Evolutionary conservation across 345 rosid species (phyloP).

Genomic region (Pistacia integerrima): DNA sequence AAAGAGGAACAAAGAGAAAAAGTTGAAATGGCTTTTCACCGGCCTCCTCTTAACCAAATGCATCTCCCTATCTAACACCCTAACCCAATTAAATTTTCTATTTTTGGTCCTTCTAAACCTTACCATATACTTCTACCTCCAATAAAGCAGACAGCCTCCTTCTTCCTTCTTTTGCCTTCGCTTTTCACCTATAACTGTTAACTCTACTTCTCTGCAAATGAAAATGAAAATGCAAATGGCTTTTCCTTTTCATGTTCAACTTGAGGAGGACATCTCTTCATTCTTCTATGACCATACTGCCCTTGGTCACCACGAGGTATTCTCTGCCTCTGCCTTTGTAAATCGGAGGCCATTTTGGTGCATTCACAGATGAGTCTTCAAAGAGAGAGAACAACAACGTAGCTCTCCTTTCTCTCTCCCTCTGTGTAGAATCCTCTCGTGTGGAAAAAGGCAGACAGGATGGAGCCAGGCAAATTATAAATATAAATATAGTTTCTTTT

Average conservation of each 20-base stretch:
- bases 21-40: constrained; percentile 51
- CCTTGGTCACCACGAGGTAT: constrained; percentile 23
- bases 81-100: constrained; percentile 16
- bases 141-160: neutral
- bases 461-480: constrained; percentile 56
- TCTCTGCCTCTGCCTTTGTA: constrained; percentile 15
- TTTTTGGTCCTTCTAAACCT: constrained; percentile 5
- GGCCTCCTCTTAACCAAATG: constrained; percentile 21
- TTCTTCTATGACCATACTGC: constrained; percentile 37
- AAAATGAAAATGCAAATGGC: constrained; percentile 11
- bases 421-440: constrained; percentile 23
- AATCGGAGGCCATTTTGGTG: constrained; percentile 41
- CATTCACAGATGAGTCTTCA: constrained; percentile 30
- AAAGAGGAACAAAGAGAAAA: constrained; percentile 13
- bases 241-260: neutral
- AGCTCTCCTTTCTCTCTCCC: constrained; percentile 29
- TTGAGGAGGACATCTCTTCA: neutral
- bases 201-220: no score
- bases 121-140: neutral
- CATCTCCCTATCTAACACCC: neutral
- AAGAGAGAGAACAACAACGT: constrained; percentile 24
- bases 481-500: constrained; percentile 8
- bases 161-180: neutral
- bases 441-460: constrained; percentile 59
- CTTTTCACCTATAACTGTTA: neutral